Evolutionary conservation across 2,329 filamentous ascomycete genomes (phyloP), one percentile per base, ranked within the genome.

Genomic region (Stemphylium vesicarium): DNA sequence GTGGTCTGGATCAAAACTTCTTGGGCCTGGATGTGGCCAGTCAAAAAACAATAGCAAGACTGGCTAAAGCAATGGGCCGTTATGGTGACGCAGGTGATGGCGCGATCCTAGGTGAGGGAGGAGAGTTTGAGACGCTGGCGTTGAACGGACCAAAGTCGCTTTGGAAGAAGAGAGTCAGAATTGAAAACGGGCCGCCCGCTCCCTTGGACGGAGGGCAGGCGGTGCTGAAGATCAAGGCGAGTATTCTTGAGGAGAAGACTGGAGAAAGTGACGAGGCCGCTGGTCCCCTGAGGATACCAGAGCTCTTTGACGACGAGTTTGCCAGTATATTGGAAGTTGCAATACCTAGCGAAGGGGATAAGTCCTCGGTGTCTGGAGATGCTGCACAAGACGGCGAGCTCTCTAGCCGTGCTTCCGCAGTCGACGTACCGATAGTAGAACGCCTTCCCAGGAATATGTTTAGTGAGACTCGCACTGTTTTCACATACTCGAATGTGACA

Each of bases 61-160:
- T 89, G 48, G 75, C 79, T 26, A 81, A 78, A 57, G 80, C 86
- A 1, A 81, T 91, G 71, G 78, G 80, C 44, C 83, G 85, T 59
- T 96, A 96, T 76, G 89, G 89, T 39, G 78, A 82, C 57, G 79
- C 78, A 68, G 79, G 84, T 56, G 78, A 82, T 59, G 92, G 90
- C 0, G 89, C 90, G 8, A 85, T 93, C 9, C 78, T 98, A 15
- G 95, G 95, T 1, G 95, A 98, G 74, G 95, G 95, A 5, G 95
- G 95, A 3, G 95, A 98, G 79, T 98, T 96, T 75, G 95, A 98
- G 82, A 98, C 92, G 26, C 79, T 98, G 47, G 92, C 95, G 39
- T 70, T 98, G 32, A 86, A 92, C 75, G 95, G 94, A 10, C 94
- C 94, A 8, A 66, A 70, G 0, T 78, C 79, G 44, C 73, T 97